Conservation (phyloP, 306 rosid species). For the Castanea sativa region DNA sequence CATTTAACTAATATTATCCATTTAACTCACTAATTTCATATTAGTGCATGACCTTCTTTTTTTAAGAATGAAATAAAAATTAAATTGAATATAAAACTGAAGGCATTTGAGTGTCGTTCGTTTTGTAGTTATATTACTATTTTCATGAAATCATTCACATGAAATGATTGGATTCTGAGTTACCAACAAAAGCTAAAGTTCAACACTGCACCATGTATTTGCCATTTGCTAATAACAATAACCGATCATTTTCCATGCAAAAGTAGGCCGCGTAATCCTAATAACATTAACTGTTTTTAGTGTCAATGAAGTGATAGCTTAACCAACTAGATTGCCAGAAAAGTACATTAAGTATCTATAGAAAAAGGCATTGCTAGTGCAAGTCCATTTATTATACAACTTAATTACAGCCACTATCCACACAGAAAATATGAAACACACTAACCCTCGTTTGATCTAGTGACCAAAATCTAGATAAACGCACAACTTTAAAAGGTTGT, state of each 20-base stretch:
- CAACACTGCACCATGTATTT: neutral
- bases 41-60: too few species aligned
- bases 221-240: neutral
- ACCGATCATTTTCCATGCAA: neutral
- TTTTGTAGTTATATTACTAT: too few species aligned
- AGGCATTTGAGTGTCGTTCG: too few species aligned
- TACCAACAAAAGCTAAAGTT: neutral
- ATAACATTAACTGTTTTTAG: neutral
- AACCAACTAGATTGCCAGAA: neutral
- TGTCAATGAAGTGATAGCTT: neutral
- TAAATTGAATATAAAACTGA: too few species aligned
- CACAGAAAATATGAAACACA: constrained; percentile 14
- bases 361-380: constrained; percentile 28
- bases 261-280: too few species aligned
- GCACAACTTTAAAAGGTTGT: constrained; percentile 13
- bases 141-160: too few species aligned
- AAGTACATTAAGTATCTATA: neutral
- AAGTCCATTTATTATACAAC: constrained; percentile 30
- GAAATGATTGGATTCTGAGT: neutral
- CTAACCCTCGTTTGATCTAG: neutral
- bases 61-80: too few species aligned
- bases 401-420: constrained; percentile 12
- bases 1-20: too few species aligned
- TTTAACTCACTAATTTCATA: too few species aligned
- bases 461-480: constrained; percentile 23